Conservation (phyloP, 345 rosid genomes). For the Mallotus nudiflorus region DNA sequence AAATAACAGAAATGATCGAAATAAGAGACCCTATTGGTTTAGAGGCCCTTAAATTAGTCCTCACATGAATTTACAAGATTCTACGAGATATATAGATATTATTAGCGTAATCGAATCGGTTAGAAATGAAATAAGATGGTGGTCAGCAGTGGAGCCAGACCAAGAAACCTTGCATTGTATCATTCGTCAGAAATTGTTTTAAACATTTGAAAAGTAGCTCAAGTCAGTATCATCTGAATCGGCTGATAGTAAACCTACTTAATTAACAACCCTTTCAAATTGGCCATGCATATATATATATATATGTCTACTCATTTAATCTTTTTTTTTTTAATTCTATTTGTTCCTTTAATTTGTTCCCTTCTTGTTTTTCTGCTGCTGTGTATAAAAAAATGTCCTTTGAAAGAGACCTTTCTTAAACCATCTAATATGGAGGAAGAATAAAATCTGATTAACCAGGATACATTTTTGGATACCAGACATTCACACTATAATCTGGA, state of each 20-base stretch:
- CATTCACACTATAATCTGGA: too few species aligned
- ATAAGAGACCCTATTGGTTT: neutral
- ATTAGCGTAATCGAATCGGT: neutral
- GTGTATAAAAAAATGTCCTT: neutral
- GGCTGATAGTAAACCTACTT: conserved; percentile 19
- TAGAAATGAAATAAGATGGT: neutral
- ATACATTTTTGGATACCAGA: too few species aligned
- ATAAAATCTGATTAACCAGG: too few species aligned
- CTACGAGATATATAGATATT: too few species aligned
- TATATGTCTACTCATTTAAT: neutral
- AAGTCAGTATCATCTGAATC: conserved; percentile 29
- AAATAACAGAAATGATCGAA: too few species aligned
- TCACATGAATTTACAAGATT: too few species aligned
- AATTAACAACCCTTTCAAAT: neutral
- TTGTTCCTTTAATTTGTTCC: neutral
- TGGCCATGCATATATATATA: neutral
- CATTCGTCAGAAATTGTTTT: neutral
- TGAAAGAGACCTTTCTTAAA: conserved; percentile 1
- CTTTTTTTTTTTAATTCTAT: neutral
- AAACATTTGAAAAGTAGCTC: neutral
- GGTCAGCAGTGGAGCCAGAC: conserved; percentile 1
- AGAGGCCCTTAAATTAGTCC: too few species aligned
- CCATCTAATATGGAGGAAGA: neutral
- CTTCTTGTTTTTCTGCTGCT: neutral
- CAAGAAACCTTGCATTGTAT: neutral